Evolutionary conservation across 805 yeast genomes (phyloP).

Genomic region (Zygotorulaspora chibaensis): DNA sequence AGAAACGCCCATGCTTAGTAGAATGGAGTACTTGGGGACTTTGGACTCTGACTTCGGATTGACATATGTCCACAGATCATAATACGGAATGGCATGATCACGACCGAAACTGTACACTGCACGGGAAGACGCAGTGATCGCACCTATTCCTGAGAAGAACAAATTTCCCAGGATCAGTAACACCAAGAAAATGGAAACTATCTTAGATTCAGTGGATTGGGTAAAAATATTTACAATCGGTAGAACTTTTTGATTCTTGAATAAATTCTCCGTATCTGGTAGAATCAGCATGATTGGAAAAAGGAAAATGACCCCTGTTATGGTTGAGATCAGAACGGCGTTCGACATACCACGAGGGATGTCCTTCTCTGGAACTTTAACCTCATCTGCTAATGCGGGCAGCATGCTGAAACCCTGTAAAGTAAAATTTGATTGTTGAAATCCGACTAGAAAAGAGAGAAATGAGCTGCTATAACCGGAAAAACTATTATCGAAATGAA

Average conservation of each 20-base stretch:
- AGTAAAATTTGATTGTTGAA: constrained; percentile 75
- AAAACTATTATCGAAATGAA: constrained; percentile 63
- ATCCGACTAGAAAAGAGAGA: constrained; percentile 69
- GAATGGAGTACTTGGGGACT: constrained; percentile 67
- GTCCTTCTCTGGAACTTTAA: constrained; percentile 64
- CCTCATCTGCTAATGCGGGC: constrained; percentile 80
- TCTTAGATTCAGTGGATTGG: constrained; percentile 59
- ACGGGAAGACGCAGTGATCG: constrained; percentile 77
- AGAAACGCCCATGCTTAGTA: constrained; percentile 60
- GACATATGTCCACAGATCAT: constrained; percentile 61
- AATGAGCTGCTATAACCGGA: constrained; percentile 68
- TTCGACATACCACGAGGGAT: constrained; percentile 70
- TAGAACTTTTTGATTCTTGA: constrained; percentile 61
- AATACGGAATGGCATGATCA: constrained; percentile 73
- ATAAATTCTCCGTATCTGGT: constrained; percentile 55
- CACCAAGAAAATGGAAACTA: constrained; percentile 66
- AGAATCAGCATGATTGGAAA: constrained; percentile 67
- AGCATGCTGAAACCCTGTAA: constrained; percentile 80
- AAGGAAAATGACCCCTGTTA: constrained; percentile 69
- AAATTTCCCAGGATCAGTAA: constrained; percentile 64
- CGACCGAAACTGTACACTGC: constrained; percentile 79
- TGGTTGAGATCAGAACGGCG: constrained; percentile 58
- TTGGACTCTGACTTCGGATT: constrained; percentile 50
- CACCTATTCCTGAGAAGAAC: constrained; percentile 72
- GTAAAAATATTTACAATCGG: constrained; percentile 78